Conservation (phyloP, 805 yeast genomes). For the Komagataella pseudopastoris region DNA sequence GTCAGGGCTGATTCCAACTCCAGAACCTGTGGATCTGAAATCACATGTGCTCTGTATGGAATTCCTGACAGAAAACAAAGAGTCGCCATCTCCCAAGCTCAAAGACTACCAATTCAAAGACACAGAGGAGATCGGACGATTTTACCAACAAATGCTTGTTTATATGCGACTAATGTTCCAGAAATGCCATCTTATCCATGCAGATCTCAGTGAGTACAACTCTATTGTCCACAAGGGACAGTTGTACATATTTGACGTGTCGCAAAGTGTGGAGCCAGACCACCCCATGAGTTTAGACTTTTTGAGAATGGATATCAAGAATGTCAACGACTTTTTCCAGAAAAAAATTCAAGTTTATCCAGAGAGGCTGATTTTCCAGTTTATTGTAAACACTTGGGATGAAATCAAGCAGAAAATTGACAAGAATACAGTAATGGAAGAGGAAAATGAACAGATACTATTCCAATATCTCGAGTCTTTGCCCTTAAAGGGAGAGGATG, state of each 20-base stretch:
- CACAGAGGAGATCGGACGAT: conserved; percentile 48
- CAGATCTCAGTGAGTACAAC: conserved; percentile 93
- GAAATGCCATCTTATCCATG: conserved; percentile 85
- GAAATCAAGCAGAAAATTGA: conserved; percentile 21
- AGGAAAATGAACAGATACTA: conserved; percentile 27
- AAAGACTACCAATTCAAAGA: conserved; percentile 69
- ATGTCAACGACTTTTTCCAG: conserved; percentile 79
- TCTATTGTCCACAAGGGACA: conserved; percentile 70
- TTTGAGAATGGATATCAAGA: conserved; percentile 93
- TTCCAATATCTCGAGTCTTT: conserved; percentile 29
- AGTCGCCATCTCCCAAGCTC: conserved; percentile 84
- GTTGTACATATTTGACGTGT: conserved; percentile 86
- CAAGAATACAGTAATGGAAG: conserved; percentile 16
- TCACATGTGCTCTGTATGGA: conserved; percentile 94
- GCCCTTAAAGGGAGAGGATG: conserved; percentile 45
- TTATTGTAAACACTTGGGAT: conserved; percentile 41
- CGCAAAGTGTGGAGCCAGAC: conserved; percentile 95
- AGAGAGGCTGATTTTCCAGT: conserved; percentile 71
- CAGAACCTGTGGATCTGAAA: conserved; percentile 80
- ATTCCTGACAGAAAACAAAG: conserved; percentile 62
- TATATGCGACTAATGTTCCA: conserved; percentile 83
- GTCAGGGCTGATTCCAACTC: conserved; percentile 72
- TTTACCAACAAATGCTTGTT: conserved; percentile 67
- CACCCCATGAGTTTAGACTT: conserved; percentile 96
- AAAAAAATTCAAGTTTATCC: conserved; percentile 67